Percentiles rank a stretch among this genome's conserved stretches.
Evolutionary conservation across 306 rosid species (phyloP).

Genomic region (Pyrus communis): DNA sequence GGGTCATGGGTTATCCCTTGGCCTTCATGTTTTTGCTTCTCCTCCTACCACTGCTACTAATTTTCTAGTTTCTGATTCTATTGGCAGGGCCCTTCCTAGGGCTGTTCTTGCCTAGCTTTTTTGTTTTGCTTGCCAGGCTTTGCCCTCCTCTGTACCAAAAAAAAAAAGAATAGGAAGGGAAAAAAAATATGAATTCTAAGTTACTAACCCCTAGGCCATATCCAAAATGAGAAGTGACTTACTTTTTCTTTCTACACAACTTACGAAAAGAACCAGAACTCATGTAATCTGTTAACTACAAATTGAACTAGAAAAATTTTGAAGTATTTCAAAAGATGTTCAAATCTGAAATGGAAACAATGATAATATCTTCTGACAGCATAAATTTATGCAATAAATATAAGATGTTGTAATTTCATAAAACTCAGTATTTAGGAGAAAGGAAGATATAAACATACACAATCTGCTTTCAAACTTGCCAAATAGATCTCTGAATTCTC

Average conservation of each 20-base stretch:
- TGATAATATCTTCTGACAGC: not conserved
- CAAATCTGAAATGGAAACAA: not conserved
- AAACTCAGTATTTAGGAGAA: not conserved
- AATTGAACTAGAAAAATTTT: not conserved
- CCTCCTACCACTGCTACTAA: no score
- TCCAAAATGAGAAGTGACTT: not conserved
- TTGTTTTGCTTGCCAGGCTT: no score
- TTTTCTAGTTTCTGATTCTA: no score
- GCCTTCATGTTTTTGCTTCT: no score
- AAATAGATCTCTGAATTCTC: conserved; percentile 50
- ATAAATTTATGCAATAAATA: not conserved
- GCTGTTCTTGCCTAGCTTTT: no score
- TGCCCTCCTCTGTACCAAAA: no score
- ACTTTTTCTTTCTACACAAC: not conserved
- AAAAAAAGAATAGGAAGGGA: not conserved
- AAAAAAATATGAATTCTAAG: not conserved
- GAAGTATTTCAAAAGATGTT: not conserved
- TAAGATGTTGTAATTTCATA: not conserved
- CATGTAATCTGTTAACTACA: not conserved
- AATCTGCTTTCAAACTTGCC: conserved; percentile 36
- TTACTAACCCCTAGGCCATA: not conserved
- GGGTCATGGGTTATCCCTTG: no score
- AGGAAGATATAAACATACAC: conserved; percentile 45
- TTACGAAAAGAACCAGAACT: not conserved
- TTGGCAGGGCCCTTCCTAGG: no score